A percentile compares a stretch with the other conserved stretches of the same genome.
Conservation (phyloP, 345 rosid species). For the Limnanthes douglasii region DNA sequence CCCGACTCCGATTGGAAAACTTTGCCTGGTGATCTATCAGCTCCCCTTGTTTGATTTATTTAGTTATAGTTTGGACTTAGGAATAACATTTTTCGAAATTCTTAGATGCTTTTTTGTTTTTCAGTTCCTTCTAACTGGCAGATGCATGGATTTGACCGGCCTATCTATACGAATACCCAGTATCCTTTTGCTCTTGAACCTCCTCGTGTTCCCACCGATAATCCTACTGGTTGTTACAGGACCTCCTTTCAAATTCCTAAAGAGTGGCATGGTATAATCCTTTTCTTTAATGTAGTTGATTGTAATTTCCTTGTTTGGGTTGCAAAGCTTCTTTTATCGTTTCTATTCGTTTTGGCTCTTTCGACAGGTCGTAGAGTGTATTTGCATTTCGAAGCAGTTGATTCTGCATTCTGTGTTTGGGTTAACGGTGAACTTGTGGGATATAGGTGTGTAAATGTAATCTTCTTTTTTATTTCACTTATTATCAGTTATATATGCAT, state of each 20-base stretch:
- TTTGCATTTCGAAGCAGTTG: constrained; percentile 95
- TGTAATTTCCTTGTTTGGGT: background rate
- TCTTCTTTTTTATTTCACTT: background rate
- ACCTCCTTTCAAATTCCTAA: constrained; percentile 66
- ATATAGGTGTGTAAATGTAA: constrained; percentile 42
- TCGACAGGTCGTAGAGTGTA: constrained; percentile 78
- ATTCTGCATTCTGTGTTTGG: constrained; percentile 94
- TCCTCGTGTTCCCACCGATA: constrained; percentile 63
- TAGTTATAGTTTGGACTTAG: background rate
- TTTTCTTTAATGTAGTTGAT: background rate
- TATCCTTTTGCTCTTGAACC: constrained; percentile 78
- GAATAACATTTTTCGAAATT: background rate
- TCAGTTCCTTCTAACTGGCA: constrained; percentile 99
- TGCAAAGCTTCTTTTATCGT: background rate
- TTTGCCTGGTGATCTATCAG: constrained; percentile 46
- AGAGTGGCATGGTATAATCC: constrained; percentile 70
- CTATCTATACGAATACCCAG: constrained; percentile 67
- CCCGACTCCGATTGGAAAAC: constrained; percentile 63
- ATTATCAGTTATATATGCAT: background rate
- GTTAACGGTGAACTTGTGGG: constrained; percentile 78
- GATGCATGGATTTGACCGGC: constrained; percentile 90
- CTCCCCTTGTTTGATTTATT: background rate
- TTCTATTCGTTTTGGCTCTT: constrained; percentile 4
- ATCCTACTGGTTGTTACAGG: constrained; percentile 93
- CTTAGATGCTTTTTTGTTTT: constrained; percentile 10